Evolutionary conservation across 306 rosid genomes (phyloP).

Genomic region (Mimosa bimucronata): DNA sequence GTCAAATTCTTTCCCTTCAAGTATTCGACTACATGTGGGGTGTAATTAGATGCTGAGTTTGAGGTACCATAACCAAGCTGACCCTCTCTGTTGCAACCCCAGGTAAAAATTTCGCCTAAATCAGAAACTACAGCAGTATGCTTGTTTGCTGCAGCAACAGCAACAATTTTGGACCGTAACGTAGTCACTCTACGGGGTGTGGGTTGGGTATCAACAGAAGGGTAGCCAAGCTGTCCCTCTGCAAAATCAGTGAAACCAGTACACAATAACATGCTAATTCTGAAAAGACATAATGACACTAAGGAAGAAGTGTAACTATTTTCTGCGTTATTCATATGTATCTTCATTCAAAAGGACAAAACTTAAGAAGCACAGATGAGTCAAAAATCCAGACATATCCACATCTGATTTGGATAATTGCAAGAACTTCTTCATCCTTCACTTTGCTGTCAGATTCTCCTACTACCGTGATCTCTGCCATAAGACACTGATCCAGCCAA

Average conservation of each 20-base stretch:
- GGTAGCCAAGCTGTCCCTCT: constrained; percentile 99
- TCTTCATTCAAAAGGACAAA: constrained; percentile 25
- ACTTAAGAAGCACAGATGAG: background rate
- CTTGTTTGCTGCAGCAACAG: constrained; percentile 97
- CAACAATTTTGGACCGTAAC: constrained; percentile 72
- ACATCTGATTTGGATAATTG: background rate
- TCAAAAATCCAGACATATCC: background rate
- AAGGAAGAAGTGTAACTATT: background rate
- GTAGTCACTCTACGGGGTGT: constrained; percentile 90
- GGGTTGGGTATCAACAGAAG: constrained; percentile 95
- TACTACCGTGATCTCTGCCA: too few relatives aligned
- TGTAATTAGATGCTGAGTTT: constrained; percentile 94
- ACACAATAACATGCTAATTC: background rate
- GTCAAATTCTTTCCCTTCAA: constrained; percentile 82
- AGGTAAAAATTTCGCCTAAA: constrained; percentile 85
- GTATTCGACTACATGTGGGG: constrained; percentile 86
- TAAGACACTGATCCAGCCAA: too few relatives aligned
- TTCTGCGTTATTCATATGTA: constrained; percentile 29
- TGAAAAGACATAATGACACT: constrained; percentile 13
- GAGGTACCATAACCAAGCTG: constrained; percentile 99
- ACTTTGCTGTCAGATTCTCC: too few relatives aligned
- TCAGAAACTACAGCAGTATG: constrained; percentile 93
- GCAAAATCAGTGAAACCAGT: constrained; percentile 38
- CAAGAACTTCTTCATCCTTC: too few relatives aligned
- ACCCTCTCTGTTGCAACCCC: constrained; percentile 98